Evolutionary conservation across 2,329 filamentous ascomycete species (phyloP).

Genomic region (Lizonia empirigonia): DNA sequence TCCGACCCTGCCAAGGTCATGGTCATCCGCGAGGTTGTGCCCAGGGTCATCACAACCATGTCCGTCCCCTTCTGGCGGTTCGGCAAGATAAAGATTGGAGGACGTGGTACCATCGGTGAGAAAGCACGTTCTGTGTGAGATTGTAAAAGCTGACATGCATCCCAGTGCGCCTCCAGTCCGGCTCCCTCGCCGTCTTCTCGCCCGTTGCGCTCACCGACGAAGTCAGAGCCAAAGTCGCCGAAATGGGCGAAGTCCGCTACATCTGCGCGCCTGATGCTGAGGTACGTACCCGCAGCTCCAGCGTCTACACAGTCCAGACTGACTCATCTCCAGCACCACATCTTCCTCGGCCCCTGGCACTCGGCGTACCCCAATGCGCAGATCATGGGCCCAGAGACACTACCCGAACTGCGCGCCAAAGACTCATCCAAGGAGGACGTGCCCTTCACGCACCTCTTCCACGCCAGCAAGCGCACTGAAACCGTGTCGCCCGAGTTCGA

Average conservation of each 20-base stretch:
- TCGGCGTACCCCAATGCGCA: conserved; percentile 76
- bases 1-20: conserved; percentile 80
- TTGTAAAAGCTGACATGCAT: conserved; percentile 11
- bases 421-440: conserved; percentile 63
- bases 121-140: not conserved
- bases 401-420: conserved; percentile 76
- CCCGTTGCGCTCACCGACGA: conserved; percentile 83
- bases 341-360: conserved; percentile 87
- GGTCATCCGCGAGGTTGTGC: conserved; percentile 85
- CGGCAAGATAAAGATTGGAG: conserved; percentile 80
- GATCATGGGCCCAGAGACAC: conserved; percentile 80
- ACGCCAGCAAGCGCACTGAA: conserved; percentile 43
- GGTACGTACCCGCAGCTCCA: conserved; percentile 20
- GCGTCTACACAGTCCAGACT: not conserved
- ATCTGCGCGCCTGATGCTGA: conserved; percentile 87
- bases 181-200: conserved; percentile 85
- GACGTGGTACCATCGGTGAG: conserved; percentile 81
- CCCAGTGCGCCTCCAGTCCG: conserved; percentile 76
- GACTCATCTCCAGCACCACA: conserved; percentile 69
- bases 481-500: conserved; percentile 80
- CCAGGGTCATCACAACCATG: conserved; percentile 72
- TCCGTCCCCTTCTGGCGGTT: conserved; percentile 85
- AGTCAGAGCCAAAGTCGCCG: conserved; percentile 67
- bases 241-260: conserved; percentile 73
- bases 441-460: conserved; percentile 69